Evolutionary conservation across 441 rosid species (phyloP).

Genomic region (Pelargonium cotyledonis): DNA sequence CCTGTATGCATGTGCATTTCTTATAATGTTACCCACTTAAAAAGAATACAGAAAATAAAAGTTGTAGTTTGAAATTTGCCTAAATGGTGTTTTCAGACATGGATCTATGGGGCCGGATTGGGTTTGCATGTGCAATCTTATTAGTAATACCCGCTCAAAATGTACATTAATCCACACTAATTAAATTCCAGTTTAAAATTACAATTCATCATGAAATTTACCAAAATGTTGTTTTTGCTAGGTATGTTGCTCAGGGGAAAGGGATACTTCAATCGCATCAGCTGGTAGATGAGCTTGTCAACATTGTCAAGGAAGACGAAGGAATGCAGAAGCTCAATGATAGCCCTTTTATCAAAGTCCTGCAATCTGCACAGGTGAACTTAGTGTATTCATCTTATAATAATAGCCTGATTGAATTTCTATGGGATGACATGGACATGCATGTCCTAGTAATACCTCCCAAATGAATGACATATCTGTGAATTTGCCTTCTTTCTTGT

Average conservation of each 20-base stretch:
- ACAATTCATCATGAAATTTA: neutral
- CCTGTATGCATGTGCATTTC: no score
- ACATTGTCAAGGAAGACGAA: constrained; percentile 50
- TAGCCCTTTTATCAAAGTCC: constrained; percentile 72
- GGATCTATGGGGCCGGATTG: no score
- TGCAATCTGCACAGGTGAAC: constrained; percentile 63
- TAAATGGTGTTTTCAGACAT: no score
- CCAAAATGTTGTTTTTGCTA: constrained; percentile 14
- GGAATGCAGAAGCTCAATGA: constrained; percentile 35
- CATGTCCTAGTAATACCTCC: neutral
- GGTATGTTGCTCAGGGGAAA: constrained; percentile 92
- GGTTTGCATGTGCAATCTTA: no score
- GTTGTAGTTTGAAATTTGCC: no score
- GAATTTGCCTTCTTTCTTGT: neutral
- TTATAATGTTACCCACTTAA: no score
- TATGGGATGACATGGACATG: neutral
- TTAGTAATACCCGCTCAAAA: no score
- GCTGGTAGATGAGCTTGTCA: constrained; percentile 76
- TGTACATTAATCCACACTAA: neutral
- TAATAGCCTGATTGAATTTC: neutral
- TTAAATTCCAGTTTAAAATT: neutral
- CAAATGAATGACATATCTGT: neutral
- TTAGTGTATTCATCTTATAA: neutral
- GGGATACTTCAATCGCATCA: constrained; percentile 85
- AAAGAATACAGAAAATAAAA: no score